Base-by-base conservation (phyloP, 1,284 basidiomycete genomes). In the Sporisorium sorghi region DNA sequence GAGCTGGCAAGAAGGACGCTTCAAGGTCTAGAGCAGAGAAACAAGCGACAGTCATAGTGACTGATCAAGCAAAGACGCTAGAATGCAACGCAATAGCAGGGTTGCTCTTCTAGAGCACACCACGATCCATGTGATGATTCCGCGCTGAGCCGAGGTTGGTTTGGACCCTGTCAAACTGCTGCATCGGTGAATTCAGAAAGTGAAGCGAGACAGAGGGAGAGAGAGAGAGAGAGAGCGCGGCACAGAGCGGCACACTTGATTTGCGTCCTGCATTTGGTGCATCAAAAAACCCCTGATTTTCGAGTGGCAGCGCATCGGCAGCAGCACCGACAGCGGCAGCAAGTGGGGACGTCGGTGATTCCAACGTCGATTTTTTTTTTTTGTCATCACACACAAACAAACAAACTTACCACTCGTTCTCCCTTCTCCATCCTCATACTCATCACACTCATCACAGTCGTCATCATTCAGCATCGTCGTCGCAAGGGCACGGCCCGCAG, bases 1-100 rank as follows among this genome's bases (percentile, higher is more conserved):
- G 46, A 55, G 1, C 49, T 74, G 15, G 39, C 54, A 17, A 40
- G 26, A 14, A 49, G 19, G 26, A 65, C 66, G 47, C 50, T 73
- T 1, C 30, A 57, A 2, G 26, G 42, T 4, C 55, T 66, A 24
- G 42, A 58, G 42, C 21, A 24, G 17, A 46, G 35, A 10, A 19
- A 33, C 9, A 57, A 15, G 39, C 37, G n/a, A 24, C 21, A 28
- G 14, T 44, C 30, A 46, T 32, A 23, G 24, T 30, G 8, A n/a
- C 30, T 3, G n/a, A n/a, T n/a, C n/a, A n/a, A n/a, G n/a, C n/a
- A n/a, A 8, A 17, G 35, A 37, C 15, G 35, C 35, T 17, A 15
- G 35, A n/a, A 37, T 33, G 28, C 28, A 30, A 30, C 9, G 8
- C 32, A 33, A 12, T 6, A 33, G 11, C 6, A 30, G 28, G 28